These are phyloP conservation scores for Mortierella claussenii DNA, from an alignment of 192 early-diverging fungal genomes.

Conservation along the genomic window DNA sequence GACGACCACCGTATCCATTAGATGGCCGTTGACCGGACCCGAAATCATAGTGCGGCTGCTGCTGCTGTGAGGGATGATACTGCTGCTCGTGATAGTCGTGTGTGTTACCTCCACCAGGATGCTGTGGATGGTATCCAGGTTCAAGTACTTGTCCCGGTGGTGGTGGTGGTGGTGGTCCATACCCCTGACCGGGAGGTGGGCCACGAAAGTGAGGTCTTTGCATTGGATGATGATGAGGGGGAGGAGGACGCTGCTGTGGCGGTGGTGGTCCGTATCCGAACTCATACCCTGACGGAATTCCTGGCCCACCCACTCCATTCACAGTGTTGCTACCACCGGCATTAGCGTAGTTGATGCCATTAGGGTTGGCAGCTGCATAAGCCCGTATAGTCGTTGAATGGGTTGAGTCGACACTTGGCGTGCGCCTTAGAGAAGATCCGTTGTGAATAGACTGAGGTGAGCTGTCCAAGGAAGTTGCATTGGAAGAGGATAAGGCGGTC, in stretches of 20 bases:
- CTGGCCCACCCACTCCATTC: conserved; percentile 3
- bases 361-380: conserved; percentile 32
- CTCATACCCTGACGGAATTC: neutral
- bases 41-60: conserved; percentile 41
- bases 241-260: neutral
- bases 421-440: conserved; percentile 6
- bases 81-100: conserved; percentile 41
- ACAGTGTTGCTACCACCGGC: too few species aligned
- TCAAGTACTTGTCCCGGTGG: conserved; percentile 7
- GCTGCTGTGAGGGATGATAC: too few species aligned
- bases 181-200: neutral
- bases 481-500: too few species aligned
- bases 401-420: conserved; percentile 21
- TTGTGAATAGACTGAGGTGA: too few species aligned
- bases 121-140: conserved; percentile 39
- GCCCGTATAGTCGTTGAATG: conserved; percentile 17
- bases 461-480: too few species aligned
- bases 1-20: conserved; percentile 18
- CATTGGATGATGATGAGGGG: neutral
- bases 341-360: conserved; percentile 24
- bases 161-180: conserved; percentile 5
- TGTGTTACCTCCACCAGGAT: conserved; percentile 7
- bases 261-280: conserved; percentile 1
- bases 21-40: neutral
- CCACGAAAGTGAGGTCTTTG: neutral